Conservation (phyloP, 768 basidiomycete genomes). For the Suillus decipiens region DNA sequence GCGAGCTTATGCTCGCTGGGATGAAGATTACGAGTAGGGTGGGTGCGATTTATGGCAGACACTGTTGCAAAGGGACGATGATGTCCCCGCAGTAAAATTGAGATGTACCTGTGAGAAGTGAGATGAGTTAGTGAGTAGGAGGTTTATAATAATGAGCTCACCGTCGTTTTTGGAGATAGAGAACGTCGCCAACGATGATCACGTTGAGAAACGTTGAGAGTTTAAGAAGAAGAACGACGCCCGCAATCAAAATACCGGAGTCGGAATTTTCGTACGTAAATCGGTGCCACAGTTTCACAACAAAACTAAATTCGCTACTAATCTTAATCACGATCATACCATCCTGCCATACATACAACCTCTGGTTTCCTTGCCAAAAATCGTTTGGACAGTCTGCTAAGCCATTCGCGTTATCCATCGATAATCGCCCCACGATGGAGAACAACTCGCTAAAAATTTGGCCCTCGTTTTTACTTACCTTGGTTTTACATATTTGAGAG, state of each 20-base stretch:
- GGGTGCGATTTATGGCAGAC: slow-evolving; percentile 37
- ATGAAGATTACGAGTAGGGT: slow-evolving; percentile 31
- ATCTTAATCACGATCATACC: neutral
- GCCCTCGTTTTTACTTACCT: slow-evolving; percentile 1
- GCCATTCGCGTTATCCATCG: neutral
- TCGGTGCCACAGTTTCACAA: slow-evolving; percentile 20
- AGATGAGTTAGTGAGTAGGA: neutral
- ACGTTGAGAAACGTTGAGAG: slow-evolving; percentile 13
- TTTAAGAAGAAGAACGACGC: slow-evolving; percentile 16
- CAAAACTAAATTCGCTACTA: slow-evolving; percentile 4
- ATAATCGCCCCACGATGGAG: neutral
- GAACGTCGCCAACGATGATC: slow-evolving; percentile 12
- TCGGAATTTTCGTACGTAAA: slow-evolving; percentile 28
- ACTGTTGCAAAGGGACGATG: slow-evolving; percentile 39
- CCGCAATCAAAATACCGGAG: slow-evolving; percentile 26
- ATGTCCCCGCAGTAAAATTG: slow-evolving; percentile 13
- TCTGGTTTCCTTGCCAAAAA: slow-evolving; percentile 6
- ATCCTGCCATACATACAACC: neutral
- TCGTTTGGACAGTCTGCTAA: neutral
- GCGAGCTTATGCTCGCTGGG: slow-evolving; percentile 35
- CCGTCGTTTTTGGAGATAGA: slow-evolving; percentile 4
- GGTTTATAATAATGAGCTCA: neutral
- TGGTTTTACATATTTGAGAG: slow-evolving; percentile 2
- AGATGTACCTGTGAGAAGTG: neutral
- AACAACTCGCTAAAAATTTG: neutral